Evolutionary conservation across 768 basidiomycete genomes (phyloP).

Genomic region (Mycena haematopus): DNA sequence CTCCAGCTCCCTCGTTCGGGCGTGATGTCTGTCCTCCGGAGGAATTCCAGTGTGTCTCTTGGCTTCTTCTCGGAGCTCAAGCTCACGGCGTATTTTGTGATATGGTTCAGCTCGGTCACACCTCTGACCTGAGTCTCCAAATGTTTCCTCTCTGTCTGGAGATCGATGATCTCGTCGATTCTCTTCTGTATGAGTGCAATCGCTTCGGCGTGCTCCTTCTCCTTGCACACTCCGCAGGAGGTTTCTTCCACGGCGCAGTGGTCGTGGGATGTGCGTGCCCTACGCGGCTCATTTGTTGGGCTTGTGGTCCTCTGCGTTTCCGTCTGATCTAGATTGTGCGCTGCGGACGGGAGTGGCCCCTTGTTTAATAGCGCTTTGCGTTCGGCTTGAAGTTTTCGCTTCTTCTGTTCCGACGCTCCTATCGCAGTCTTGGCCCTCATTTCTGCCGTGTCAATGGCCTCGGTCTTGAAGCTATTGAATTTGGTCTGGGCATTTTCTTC

Average conservation of each 20-base stretch:
- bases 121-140: neutral
- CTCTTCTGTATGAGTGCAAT: neutral
- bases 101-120: constrained; percentile 2
- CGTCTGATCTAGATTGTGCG: too few relatives aligned
- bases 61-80: constrained; percentile 1
- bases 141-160: neutral
- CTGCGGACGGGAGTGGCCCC: too few relatives aligned
- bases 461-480: neutral
- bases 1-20: constrained; percentile 4
- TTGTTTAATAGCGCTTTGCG: neutral
- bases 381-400: neutral
- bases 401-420: constrained; percentile 9
- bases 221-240: too few relatives aligned
- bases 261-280: too few relatives aligned
- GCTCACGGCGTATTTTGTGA: constrained; percentile 8
- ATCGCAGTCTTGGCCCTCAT: neutral
- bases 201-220: neutral
- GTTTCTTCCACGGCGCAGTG: too few relatives aligned
- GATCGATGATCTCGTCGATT: neutral
- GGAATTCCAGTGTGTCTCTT: neutral
- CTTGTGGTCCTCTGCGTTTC: neutral
- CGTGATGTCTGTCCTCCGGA: neutral
- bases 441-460: neutral
- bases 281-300: too few relatives aligned
- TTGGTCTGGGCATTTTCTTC: neutral